Evolutionary conservation across 2,329 filamentous ascomycete species (phyloP), one percentile per base, ranked within the genome.

Genomic region (Fusarium caatingaense): DNA sequence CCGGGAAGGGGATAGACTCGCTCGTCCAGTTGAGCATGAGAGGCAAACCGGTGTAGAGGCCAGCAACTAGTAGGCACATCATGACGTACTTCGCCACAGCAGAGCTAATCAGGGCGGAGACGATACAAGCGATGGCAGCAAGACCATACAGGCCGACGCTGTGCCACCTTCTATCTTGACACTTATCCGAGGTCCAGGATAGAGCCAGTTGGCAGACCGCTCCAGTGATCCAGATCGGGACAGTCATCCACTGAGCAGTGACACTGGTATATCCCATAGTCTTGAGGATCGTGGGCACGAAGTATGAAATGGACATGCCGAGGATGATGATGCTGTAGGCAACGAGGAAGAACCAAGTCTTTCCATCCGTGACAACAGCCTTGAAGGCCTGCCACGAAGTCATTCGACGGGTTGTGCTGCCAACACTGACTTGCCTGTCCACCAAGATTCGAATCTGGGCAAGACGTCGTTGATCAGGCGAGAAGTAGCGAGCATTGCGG

Each of bases 281-380:
- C 21, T 80, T 76, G 27, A 85, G 83, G 20, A 87, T 80, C 0
- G 84, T 86, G 0, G 85, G 85, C 66, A 86, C 30, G 70, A 87
- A 87, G 76, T 87, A 87, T 9, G 83, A 84, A 20, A 86, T 81
- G 1, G 84, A 78, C 49, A 82, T 83, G 2, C 83, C 83, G 5
- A 85, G 84, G 18, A 78, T 67, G 47, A 77, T 69, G 8, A 84
- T 81, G 79, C 86, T 85, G 30, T 32, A 32, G 13, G 30, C 13
- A 32, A 85, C 57, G 15, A 85, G 80, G 61, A 87, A 82, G 5
- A 83, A 73, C 65, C 83, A 86, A 0, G 84, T 84, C 3, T 61
- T 68, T 1, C 58, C 62, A 21, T 70, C 66, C 0, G 34, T 13
- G 0, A 71, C 41, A 8, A 65, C 60, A 3, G 63, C 64, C 4